Evolutionary conservation across 345 rosid genomes (phyloP).

Genomic region (thale cress (Arabidopsis thaliana)): TAIR10.1 NC_003070.9:25319001-25319500

Average conservation of each 20-base stretch:
- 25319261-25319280: neutral
- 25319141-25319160: neutral
- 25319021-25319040: conserved; percentile 1
- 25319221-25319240: neutral
- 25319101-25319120: conserved; percentile 1
- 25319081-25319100: conserved; percentile 1
- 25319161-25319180: neutral
- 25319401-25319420: too few species aligned
- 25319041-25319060: neutral
- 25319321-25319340: neutral
- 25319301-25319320: neutral
- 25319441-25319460: too few species aligned
- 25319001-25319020: conserved; percentile 4
- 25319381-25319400: too few species aligned
- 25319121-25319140: neutral
- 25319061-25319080: neutral
- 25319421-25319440: too few species aligned
- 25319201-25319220: too few species aligned
- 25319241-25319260: neutral
- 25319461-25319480: too few species aligned
- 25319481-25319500: neutral
- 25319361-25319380: too few species aligned
- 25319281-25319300: neutral
- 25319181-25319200: neutral
- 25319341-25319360: too few species aligned